Evolutionary conservation across 1,139 yeast species (phyloP).

Genomic region (Protomyces gravidus): DNA sequence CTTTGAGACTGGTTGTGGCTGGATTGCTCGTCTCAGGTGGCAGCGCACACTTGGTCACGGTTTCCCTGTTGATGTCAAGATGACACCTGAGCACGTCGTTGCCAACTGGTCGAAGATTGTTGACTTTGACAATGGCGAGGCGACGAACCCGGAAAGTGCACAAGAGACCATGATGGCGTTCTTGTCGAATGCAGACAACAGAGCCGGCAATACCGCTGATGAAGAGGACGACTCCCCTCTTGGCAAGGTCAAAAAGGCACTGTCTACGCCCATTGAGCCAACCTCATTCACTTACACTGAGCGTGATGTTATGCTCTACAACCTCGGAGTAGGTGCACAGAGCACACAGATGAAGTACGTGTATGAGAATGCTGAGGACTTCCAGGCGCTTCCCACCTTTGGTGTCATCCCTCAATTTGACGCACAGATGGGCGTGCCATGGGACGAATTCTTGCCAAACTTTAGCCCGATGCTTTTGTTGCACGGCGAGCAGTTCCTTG

Average conservation of each 20-base stretch:
- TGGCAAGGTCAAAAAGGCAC: slow-evolving; percentile 35
- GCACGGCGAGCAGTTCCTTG: slow-evolving; percentile 94
- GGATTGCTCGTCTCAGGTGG: slow-evolving; percentile 95
- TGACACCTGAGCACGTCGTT: slow-evolving; percentile 66
- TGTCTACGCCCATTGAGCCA: slow-evolving; percentile 38
- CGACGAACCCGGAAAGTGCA: slow-evolving; percentile 59
- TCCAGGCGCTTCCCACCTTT: slow-evolving; percentile 87
- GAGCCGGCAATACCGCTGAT: slow-evolving; percentile 47
- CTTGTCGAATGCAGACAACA: slow-evolving; percentile 56
- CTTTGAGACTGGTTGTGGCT: slow-evolving; percentile 80
- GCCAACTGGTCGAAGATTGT: slow-evolving; percentile 62
- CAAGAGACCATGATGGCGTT: slow-evolving; percentile 78
- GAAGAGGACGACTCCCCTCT: slow-evolving; percentile 48
- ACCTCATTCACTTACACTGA: slow-evolving; percentile 55
- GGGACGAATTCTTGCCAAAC: slow-evolving; percentile 61
- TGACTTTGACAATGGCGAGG: slow-evolving; percentile 57
- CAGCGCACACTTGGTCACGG: slow-evolving; percentile 87
- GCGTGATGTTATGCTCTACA: slow-evolving; percentile 76
- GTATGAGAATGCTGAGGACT: slow-evolving; percentile 71
- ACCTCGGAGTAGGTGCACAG: slow-evolving; percentile 83
- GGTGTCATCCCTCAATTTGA: slow-evolving; percentile 80
- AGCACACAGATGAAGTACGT: slow-evolving; percentile 71
- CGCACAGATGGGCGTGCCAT: slow-evolving; percentile 51
- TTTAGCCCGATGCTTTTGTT: slow-evolving; percentile 84
- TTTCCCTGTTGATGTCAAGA: slow-evolving; percentile 49